Evolutionary conservation across 208 protist species (phyloP).

Genomic region (Leishmania gerbilli): DNA sequence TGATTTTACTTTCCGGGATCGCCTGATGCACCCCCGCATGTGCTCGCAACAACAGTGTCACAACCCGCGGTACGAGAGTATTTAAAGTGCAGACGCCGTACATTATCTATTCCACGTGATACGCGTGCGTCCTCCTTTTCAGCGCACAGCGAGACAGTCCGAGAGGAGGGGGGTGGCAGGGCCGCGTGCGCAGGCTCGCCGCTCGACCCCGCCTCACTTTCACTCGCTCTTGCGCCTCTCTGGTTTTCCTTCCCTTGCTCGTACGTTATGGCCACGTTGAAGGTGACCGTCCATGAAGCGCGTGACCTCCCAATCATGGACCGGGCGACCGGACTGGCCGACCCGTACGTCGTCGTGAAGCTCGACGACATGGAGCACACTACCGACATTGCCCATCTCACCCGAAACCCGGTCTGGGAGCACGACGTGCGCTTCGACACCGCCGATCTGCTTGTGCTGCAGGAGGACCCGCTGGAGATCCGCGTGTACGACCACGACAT

Average conservation of each 20-base stretch:
- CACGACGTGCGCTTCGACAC: constrained; percentile 83
- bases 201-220: too few relatives aligned
- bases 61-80: too few relatives aligned
- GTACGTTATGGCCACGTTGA: constrained; percentile 83
- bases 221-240: constrained; percentile 3
- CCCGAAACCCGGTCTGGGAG: constrained; percentile 85
- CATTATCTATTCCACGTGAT: too few relatives aligned
- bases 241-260: constrained; percentile 3
- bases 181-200: too few relatives aligned
- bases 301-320: constrained; percentile 94
- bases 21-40: background rate
- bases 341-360: constrained; percentile 89
- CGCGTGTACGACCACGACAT: constrained; percentile 96
- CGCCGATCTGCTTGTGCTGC: constrained; percentile 85
- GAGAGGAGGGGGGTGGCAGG: background rate
- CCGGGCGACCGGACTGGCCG: constrained; percentile 77
- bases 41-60: too few relatives aligned
- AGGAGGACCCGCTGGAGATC: constrained; percentile 95
- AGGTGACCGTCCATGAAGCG: constrained; percentile 88
- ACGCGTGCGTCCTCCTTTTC: too few relatives aligned
- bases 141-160: too few relatives aligned
- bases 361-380: constrained; percentile 78
- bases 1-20: background rate
- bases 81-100: too few relatives aligned
- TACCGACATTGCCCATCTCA: constrained; percentile 75